Base-by-base conservation (phyloP, 768 basidiomycete species). In the Tylopilus intermedius region DNA sequence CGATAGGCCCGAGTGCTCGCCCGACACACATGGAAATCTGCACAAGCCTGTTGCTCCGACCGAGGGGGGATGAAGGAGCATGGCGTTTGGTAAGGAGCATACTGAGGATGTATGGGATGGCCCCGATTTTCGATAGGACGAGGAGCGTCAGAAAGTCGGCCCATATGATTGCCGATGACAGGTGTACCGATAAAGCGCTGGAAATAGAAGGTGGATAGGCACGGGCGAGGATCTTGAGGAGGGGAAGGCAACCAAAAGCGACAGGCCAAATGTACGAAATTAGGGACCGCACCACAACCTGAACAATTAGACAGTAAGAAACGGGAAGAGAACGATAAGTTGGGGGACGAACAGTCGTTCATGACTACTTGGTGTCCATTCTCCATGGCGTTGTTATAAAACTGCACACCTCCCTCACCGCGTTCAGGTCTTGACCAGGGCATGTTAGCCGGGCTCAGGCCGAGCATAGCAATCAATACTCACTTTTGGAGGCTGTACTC, bases 401-500 rank as follows among this genome's bases (percentile, higher is more conserved):
- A 18, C 18, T 18, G 63, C 89, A 92, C 22, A 79, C 58, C 42
- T 79, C 77, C 49, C 83, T 76, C 48, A 82, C 75, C 24, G 67
- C 51, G 30, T 76, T 71, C 42, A 90, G 75, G 47, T 90, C 88
- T 90, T 50, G 7, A 53, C 32, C 21, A 18, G 21, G 30, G n/a
- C 13, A 33, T 11, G 26, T 38, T 7, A 43, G 13, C 42, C 22
- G 33, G 32, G 38, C 8, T 32, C n/a, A 9, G 7, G 27, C n/a
- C 4, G 18, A 27, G 8, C 8, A 29, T 5, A 29, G 29, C 29
- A 8, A 29, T 29, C 8, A 39, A 56, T 8, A 14, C 57, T 15
- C 24, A 86, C 88, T 88, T 77, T 76, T 81, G 8, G 74, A 80
- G 26, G 80, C 79, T 3, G 76, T 65, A 41, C 76, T 74, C 22